Evolutionary conservation across 2,329 filamentous ascomycete genomes (phyloP).

Genomic region (Seiridium unicorne): DNA sequence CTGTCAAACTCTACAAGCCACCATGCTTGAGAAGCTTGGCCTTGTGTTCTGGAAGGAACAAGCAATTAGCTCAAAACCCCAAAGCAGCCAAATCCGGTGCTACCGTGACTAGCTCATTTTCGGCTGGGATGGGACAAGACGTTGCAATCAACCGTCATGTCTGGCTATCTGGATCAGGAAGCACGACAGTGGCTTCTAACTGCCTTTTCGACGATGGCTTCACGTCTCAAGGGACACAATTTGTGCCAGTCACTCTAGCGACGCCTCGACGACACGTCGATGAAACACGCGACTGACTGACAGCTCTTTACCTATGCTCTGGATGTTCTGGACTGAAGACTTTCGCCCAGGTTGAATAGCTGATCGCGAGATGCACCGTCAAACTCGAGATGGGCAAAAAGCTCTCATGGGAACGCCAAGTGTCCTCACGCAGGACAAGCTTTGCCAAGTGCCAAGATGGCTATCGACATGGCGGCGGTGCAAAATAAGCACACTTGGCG

Average conservation of each 20-base stretch:
- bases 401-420: neutral
- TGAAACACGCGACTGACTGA: too few relatives aligned
- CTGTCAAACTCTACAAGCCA: neutral
- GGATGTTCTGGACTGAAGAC: too few relatives aligned
- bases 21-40: neutral
- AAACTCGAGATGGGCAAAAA: too few relatives aligned
- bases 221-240: neutral
- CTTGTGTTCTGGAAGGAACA: neutral
- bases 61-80: neutral
- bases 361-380: too few relatives aligned
- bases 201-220: too few relatives aligned
- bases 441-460: conserved; percentile 10
- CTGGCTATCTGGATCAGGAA: neutral
- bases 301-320: too few relatives aligned
- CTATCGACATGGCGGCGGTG: conserved; percentile 3
- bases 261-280: too few relatives aligned
- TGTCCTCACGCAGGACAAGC: conserved; percentile 1
- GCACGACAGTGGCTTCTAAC: neutral
- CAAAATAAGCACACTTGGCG: conserved; percentile 6
- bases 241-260: too few relatives aligned
- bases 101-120: neutral
- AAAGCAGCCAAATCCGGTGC: neutral
- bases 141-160: neutral
- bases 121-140: neutral
- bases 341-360: too few relatives aligned